phyloP scores from a whole-genome alignment of 2,329 filamentous ascomycete species.

The Phaeosphaeria sp. region DNA sequence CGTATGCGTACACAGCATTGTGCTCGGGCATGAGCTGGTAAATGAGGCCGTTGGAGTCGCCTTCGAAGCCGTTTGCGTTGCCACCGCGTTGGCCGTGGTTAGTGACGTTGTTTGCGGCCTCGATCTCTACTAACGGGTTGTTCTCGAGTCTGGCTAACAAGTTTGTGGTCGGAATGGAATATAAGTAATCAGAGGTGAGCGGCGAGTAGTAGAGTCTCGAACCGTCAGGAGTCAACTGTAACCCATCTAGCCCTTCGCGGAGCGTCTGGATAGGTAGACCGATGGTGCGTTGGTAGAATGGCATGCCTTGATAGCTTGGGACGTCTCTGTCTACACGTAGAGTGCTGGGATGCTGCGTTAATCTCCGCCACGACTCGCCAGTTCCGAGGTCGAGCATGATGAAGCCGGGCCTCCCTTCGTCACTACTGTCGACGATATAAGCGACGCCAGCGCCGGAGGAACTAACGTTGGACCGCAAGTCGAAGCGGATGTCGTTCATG shows the following conservation, averaged over 20 bases:
- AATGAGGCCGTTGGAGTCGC: conserved; percentile 56
- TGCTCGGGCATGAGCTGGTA: conserved; percentile 59
- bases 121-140: conserved; percentile 52
- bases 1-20: conserved; percentile 55
- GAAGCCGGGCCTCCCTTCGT: conserved; percentile 57
- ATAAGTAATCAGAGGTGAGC: conserved; percentile 53
- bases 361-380: conserved; percentile 58
- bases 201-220: conserved; percentile 55
- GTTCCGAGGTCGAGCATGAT: conserved; percentile 59
- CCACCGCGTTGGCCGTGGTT: conserved; percentile 57
- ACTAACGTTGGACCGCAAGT: conserved; percentile 52
- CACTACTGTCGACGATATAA: conserved; percentile 61
- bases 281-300: conserved; percentile 49
- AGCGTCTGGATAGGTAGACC: conserved; percentile 45
- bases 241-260: conserved; percentile 57
- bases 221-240: conserved; percentile 57
- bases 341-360: conserved; percentile 49
- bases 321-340: conserved; percentile 51
- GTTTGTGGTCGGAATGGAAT: conserved; percentile 52
- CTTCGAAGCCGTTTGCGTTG: conserved; percentile 59
- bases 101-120: conserved; percentile 56
- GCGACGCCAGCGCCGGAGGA: conserved; percentile 55
- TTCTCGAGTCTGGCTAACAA: conserved; percentile 48
- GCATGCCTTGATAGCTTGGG: conserved; percentile 54
- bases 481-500: conserved; percentile 62